Evolutionary conservation across 371 early-diverging fungal genomes (phyloP), one percentile per base, ranked within the genome.

Genomic region (Dichotomocladium elegans): DNA sequence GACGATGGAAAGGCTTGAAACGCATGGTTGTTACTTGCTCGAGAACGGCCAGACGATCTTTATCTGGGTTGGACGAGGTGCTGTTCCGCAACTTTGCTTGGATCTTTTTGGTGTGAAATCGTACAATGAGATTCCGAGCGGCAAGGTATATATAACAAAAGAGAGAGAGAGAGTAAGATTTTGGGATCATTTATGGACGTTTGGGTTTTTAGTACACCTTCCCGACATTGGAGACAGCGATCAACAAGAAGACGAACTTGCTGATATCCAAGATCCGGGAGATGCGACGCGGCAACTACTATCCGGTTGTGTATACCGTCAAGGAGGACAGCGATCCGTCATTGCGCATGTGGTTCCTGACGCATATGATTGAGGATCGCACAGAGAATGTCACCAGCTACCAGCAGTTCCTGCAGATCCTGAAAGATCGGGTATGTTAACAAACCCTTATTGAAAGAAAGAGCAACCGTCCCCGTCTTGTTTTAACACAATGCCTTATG

Each of bases 321-420:
- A 91, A 90, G 66, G 97, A 97, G 69, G 95, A 97, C 57, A 91
- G 92, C 8, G 94, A 95, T 60, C 90, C 90, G 14, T 70, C 74
- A 5, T 57, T 94, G 55, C 78, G 93, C 19, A 71, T 88, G 66
- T 80, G 86, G 90, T 91, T 95, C 79, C 54, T 92, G 64, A 80
- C 89, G 33, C 89, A 91, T 55, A 67, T 98, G 61, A 77, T 95
- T 34, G 95, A 96, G 72, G 98, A 96, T 64, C 86, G 94, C 50
- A 85, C 86, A n/a, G 89, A 93, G 31, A 79, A 74, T 37, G 68
- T 80, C 14, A 74, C 84, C 71, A 89, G 90, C 53, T 96, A 96
- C 64, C 85, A 90, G 52, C 93, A 94, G 68, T 94, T 76, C 62
- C 64, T 84, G 29, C 79, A 72, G 43, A 75, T 78, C 42, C 63